Evolutionary conservation across 495 filamentous ascomycete genomes (phyloP).

Genomic region (Usnea hakonensis): DNA sequence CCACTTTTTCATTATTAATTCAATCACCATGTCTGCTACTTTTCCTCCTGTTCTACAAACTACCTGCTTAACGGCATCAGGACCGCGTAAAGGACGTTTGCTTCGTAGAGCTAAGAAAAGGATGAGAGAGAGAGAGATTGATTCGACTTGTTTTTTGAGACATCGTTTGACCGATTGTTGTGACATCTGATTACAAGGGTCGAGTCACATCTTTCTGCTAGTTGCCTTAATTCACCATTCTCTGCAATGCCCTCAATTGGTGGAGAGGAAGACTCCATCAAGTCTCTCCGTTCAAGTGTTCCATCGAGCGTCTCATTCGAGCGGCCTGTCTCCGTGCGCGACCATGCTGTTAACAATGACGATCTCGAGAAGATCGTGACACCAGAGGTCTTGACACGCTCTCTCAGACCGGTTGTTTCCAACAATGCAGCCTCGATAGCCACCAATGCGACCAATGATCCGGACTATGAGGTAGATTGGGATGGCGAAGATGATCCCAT

Average conservation of each 20-base stretch:
- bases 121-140: background rate
- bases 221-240: background rate
- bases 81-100: background rate
- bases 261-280: background rate
- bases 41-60: background rate
- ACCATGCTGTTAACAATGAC: background rate
- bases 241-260: constrained; percentile 1
- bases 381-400: constrained; percentile 21
- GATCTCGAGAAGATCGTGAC: constrained; percentile 20
- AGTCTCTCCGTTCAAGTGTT: constrained; percentile 1
- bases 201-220: background rate
- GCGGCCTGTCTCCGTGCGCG: background rate
- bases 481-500: constrained; percentile 52
- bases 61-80: background rate
- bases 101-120: background rate
- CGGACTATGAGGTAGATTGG: constrained; percentile 71
- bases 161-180: background rate
- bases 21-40: background rate
- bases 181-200: background rate
- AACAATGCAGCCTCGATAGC: constrained; percentile 44
- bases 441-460: constrained; percentile 52
- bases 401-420: constrained; percentile 27
- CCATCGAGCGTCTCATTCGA: constrained; percentile 1
- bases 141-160: too few species aligned
- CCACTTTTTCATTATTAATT: background rate